phyloP scores from a whole-genome alignment of 2,329 filamentous ascomycete genomes.

The Herpotrichia juniperi region DNA sequence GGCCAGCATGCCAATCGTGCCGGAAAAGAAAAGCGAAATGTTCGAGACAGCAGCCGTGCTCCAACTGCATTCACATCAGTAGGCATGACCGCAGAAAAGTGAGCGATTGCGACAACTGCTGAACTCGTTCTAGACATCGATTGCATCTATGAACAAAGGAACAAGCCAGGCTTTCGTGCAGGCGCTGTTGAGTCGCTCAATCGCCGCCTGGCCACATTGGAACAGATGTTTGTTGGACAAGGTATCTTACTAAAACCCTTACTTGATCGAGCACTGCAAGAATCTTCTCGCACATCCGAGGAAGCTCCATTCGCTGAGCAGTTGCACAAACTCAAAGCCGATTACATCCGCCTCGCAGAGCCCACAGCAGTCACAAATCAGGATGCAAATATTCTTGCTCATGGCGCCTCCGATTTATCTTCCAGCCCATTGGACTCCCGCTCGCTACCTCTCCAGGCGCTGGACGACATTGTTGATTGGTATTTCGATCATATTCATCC shows the following conservation, averaged over 20 bases:
- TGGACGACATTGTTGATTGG: slow-evolving; percentile 33
- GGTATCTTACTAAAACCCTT: slow-evolving; percentile 9
- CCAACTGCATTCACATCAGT: slow-evolving; percentile 46
- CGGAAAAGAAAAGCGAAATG: slow-evolving; percentile 55
- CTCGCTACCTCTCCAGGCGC: slow-evolving; percentile 11
- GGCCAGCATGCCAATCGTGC: slow-evolving; percentile 49
- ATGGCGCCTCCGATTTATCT: too few relatives aligned
- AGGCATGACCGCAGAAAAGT: too few relatives aligned
- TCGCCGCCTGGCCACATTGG: slow-evolving; percentile 30
- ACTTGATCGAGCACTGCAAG: not conserved
- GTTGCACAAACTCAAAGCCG: slow-evolving; percentile 13
- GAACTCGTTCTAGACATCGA: slow-evolving; percentile 12
- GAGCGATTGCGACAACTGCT: too few relatives aligned
- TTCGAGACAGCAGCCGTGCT: slow-evolving; percentile 51
- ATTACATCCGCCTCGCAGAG: too few relatives aligned
- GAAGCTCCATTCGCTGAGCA: slow-evolving; percentile 16
- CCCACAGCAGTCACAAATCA: slow-evolving; percentile 4
- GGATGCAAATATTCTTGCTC: not conserved
- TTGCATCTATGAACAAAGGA: slow-evolving; percentile 42
- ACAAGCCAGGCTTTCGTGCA: slow-evolving; percentile 38
- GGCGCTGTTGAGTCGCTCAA: slow-evolving; percentile 42
- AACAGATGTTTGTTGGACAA: slow-evolving; percentile 22
- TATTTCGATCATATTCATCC: slow-evolving; percentile 40
- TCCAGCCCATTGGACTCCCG: too few relatives aligned
- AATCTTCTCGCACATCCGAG: not conserved